A percentile compares a stretch with the other conserved stretches of the same genome.
These are phyloP conservation scores for Syncephalastrum racemosum DNA, from an alignment of 371 early-diverging fungal genomes.

Conservation along the genomic window DNA sequence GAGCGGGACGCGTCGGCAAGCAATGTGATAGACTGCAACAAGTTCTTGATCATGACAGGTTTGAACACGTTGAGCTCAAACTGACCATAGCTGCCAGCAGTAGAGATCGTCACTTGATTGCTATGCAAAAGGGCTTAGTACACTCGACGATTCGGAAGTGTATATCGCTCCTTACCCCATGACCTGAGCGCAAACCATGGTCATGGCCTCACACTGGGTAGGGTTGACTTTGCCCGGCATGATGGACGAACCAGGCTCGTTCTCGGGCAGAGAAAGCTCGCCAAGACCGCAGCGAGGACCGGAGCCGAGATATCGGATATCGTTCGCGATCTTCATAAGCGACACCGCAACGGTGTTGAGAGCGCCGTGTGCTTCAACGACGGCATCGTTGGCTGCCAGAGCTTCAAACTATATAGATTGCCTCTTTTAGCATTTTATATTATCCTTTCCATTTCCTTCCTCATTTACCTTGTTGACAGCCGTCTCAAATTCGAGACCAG, in stretches of 20 bases:
- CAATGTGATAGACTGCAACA: slow-evolving; percentile 78
- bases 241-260: slow-evolving; percentile 91
- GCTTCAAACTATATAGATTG: slow-evolving; percentile 69
- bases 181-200: slow-evolving; percentile 92
- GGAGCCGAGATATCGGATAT: slow-evolving; percentile 85
- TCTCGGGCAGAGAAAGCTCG: slow-evolving; percentile 84
- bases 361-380: slow-evolving; percentile 86
- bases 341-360: slow-evolving; percentile 85
- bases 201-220: slow-evolving; percentile 92
- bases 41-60: slow-evolving; percentile 88
- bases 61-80: slow-evolving; percentile 95
- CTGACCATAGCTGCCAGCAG: slow-evolving; percentile 87
- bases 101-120: slow-evolving; percentile 78
- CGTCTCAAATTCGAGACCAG: slow-evolving; percentile 75
- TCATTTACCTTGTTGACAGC: slow-evolving; percentile 78
- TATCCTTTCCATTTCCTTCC: background rate
- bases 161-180: slow-evolving; percentile 35
- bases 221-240: slow-evolving; percentile 96
- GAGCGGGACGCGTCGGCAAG: slow-evolving; percentile 76
- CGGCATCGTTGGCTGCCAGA: slow-evolving; percentile 87
- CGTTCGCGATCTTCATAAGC: slow-evolving; percentile 90
- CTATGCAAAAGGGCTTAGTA: slow-evolving; percentile 18
- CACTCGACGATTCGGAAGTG: no score
- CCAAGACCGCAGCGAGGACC: slow-evolving; percentile 92
- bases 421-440: background rate